phyloP scores from a whole-genome alignment of 345 rosid species.

The Salix udensis region DNA sequence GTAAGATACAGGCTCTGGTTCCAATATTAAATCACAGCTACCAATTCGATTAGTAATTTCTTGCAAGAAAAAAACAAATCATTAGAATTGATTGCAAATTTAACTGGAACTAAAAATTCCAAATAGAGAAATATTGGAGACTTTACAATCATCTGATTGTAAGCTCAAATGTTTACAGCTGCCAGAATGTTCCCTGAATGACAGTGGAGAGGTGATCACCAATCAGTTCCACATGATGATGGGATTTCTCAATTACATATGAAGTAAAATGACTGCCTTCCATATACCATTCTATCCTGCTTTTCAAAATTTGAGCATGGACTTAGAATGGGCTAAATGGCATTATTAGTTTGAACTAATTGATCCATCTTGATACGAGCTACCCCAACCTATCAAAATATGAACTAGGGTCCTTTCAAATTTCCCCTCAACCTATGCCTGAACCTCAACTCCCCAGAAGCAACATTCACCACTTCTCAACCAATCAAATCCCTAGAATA shows the following conservation, averaged over 20 bases:
- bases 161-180: neutral
- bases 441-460: neutral
- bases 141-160: neutral
- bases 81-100: neutral
- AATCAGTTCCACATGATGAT: too few relatives aligned
- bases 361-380: neutral
- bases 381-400: neutral
- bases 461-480: neutral
- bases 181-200: neutral
- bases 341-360: neutral
- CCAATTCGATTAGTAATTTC: neutral
- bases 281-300: neutral
- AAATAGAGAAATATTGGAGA: neutral
- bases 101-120: neutral
- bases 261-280: neutral
- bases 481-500: neutral
- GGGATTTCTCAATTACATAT: neutral
- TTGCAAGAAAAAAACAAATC: neutral
- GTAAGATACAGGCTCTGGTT: neutral
- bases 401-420: neutral
- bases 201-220: neutral
- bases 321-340: neutral
- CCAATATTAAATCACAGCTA: neutral
- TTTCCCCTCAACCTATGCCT: neutral
- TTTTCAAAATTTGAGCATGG: neutral